phyloP scores from a whole-genome alignment of 169 alveolate genomes.

The Toxoplasma gondii region DNA sequence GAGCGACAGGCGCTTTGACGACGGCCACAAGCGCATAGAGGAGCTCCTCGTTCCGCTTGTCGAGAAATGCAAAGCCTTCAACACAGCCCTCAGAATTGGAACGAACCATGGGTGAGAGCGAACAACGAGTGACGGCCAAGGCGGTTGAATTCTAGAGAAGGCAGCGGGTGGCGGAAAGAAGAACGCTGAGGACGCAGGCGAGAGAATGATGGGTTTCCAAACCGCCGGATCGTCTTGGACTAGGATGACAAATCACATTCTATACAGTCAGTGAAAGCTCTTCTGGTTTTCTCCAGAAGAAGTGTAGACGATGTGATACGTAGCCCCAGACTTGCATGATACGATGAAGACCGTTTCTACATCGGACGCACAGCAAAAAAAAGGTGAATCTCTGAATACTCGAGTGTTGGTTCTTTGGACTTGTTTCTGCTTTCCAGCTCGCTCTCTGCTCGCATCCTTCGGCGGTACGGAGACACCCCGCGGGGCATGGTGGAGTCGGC shows the following conservation, averaged over 20 bases:
- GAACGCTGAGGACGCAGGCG: not conserved
- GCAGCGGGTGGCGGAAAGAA: not conserved
- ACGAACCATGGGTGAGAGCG: slow-evolving; percentile 81
- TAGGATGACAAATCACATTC: too few relatives aligned
- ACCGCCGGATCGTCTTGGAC: too few relatives aligned
- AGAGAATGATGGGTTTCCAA: too few relatives aligned
- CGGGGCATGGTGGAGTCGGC: slow-evolving; percentile 88
- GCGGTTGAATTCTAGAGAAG: not conserved
- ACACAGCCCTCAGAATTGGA: slow-evolving; percentile 83
- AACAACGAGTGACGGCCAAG: not conserved
- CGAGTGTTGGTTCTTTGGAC: too few relatives aligned
- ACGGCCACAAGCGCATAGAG: slow-evolving; percentile 52
- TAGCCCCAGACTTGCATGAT: too few relatives aligned
- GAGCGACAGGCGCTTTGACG: not conserved
- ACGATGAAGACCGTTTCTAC: too few relatives aligned
- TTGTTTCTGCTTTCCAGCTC: slow-evolving; percentile 56
- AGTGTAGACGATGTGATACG: too few relatives aligned
- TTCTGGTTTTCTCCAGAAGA: too few relatives aligned
- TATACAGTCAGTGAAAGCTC: too few relatives aligned
- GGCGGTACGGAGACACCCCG: slow-evolving; percentile 87
- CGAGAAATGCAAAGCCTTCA: slow-evolving; percentile 78
- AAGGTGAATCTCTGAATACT: too few relatives aligned
- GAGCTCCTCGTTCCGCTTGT: slow-evolving; percentile 79
- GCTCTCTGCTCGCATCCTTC: slow-evolving; percentile 80
- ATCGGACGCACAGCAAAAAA: too few relatives aligned